phyloP scores from a whole-genome alignment of 495 filamentous ascomycete genomes.

The Trichoderma erinaceum region DNA sequence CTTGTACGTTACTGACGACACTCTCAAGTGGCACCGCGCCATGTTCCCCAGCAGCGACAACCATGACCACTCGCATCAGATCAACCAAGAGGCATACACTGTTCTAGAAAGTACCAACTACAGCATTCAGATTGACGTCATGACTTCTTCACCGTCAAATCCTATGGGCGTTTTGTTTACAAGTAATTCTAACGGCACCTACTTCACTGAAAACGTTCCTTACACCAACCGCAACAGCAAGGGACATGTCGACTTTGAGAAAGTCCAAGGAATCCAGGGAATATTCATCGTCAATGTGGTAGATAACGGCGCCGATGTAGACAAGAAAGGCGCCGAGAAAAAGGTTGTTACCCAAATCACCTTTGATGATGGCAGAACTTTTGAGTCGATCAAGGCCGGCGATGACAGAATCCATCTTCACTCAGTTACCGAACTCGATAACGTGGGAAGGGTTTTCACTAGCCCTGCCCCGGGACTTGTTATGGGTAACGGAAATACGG shows the following conservation, averaged over 20 bases:
- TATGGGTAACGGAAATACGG: constrained; percentile 89
- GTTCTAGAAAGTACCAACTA: constrained; percentile 92
- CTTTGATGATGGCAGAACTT: constrained; percentile 87
- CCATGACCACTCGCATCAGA: constrained; percentile 52
- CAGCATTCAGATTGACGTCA: constrained; percentile 93
- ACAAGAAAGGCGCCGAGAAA: constrained; percentile 49
- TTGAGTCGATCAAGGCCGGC: constrained; percentile 44
- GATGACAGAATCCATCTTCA: constrained; percentile 77
- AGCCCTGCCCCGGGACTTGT: constrained; percentile 87
- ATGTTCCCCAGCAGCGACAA: constrained; percentile 60
- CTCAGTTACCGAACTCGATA: constrained; percentile 74
- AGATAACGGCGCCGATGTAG: constrained; percentile 74
- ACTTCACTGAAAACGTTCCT: constrained; percentile 83
- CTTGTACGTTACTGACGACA: constrained; percentile 73
- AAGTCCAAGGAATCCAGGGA: constrained; percentile 80
- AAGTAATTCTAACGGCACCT: constrained; percentile 94
- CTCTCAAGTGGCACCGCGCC: constrained; percentile 82
- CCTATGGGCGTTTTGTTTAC: constrained; percentile 84
- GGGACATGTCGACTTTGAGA: constrained; percentile 87
- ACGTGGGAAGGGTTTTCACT: constrained; percentile 83
- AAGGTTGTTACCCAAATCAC: constrained; percentile 73
- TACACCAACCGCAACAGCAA: constrained; percentile 73
- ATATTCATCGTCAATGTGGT: constrained; percentile 87
- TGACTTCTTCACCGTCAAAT: constrained; percentile 52
- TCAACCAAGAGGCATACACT: constrained; percentile 86